Percentiles rank a stretch among this genome's conserved stretches.
Conservation (phyloP, 768 basidiomycete genomes). For the Naematelia aurantialba region DNA sequence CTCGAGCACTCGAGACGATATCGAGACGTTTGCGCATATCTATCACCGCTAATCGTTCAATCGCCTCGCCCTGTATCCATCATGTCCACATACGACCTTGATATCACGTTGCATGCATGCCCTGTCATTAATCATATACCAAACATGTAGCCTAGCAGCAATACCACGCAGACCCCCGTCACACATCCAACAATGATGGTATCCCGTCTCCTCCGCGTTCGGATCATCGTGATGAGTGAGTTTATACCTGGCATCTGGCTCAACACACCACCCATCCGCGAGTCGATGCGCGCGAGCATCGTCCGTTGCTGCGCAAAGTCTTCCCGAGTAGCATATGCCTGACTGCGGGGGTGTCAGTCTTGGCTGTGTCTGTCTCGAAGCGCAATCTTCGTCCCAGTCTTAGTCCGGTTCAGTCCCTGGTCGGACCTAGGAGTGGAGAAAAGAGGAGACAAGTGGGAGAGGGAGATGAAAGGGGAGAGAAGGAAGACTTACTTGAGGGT, state of each 20-base stretch:
- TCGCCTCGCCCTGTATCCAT: not conserved
- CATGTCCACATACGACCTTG: no score
- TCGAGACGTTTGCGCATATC: not conserved
- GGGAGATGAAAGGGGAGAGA: not conserved
- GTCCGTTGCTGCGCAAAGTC: slow-evolving; percentile 82
- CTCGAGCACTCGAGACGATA: no score
- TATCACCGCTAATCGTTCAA: no score
- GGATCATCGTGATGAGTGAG: slow-evolving; percentile 85
- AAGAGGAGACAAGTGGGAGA: no score
- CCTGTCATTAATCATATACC: slow-evolving; percentile 25
- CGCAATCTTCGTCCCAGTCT: no score
- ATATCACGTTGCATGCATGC: not conserved
- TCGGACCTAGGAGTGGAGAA: no score
- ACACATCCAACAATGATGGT: slow-evolving; percentile 80
- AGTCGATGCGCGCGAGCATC: slow-evolving; percentile 72
- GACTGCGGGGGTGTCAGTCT: slow-evolving; percentile 57
- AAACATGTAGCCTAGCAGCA: slow-evolving; percentile 57
- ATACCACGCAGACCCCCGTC: slow-evolving; percentile 77
- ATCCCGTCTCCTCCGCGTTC: slow-evolving; percentile 81
- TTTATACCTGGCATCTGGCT: slow-evolving; percentile 92
- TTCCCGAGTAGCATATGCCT: slow-evolving; percentile 93
- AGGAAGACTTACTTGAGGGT: slow-evolving; percentile 67
- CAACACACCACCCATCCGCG: slow-evolving; percentile 75
- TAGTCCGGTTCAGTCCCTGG: no score
- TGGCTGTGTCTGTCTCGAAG: not conserved